phyloP scores from a whole-genome alignment of 1,284 basidiomycete genomes.

The Farysia itapuensis region DNA sequence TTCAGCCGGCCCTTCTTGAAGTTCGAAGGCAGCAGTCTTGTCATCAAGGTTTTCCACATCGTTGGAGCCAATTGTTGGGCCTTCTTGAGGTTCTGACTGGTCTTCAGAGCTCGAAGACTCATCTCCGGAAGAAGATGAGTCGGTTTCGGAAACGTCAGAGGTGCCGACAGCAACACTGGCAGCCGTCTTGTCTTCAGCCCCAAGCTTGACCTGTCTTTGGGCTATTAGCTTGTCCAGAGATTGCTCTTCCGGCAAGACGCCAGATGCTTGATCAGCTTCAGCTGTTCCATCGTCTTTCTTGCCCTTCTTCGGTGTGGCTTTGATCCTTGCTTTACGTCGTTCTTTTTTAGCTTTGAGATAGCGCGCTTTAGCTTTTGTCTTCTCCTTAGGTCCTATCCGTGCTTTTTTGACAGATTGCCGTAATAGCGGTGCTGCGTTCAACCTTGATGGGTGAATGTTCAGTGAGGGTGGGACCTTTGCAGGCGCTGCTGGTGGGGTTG shows the following conservation, averaged over 20 bases:
- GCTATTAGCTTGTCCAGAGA: slow-evolving; percentile 1
- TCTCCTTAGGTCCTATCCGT: slow-evolving; percentile 23
- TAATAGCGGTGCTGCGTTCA: slow-evolving; percentile 34
- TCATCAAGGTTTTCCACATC: not conserved
- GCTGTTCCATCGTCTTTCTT: slow-evolving; percentile 18
- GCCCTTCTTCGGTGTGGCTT: slow-evolving; percentile 38
- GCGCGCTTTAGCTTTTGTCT: slow-evolving; percentile 55
- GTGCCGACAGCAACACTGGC: not conserved
- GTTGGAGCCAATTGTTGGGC: not conserved
- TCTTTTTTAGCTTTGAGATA: slow-evolving; percentile 56
- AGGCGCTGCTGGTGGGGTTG: slow-evolving; percentile 1
- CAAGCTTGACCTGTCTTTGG: not conserved
- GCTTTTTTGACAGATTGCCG: slow-evolving; percentile 33
- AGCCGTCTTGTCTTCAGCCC: not conserved
- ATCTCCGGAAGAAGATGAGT: not conserved
- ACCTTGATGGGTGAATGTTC: slow-evolving; percentile 47
- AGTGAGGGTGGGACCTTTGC: slow-evolving; percentile 5
- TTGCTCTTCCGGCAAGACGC: slow-evolving; percentile 23
- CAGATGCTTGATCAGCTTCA: slow-evolving; percentile 6
- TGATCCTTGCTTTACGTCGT: slow-evolving; percentile 41
- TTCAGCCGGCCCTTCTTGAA: not conserved
- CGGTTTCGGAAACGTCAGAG: not conserved
- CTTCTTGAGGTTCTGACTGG: not conserved
- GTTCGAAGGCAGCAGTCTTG: not conserved
- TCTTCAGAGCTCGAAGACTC: not conserved